A percentile compares a stretch with the other conserved stretches of the same genome.
phyloP scores from a whole-genome alignment of 352 stramenopile species.

The Globisporangium middletonii region DNA sequence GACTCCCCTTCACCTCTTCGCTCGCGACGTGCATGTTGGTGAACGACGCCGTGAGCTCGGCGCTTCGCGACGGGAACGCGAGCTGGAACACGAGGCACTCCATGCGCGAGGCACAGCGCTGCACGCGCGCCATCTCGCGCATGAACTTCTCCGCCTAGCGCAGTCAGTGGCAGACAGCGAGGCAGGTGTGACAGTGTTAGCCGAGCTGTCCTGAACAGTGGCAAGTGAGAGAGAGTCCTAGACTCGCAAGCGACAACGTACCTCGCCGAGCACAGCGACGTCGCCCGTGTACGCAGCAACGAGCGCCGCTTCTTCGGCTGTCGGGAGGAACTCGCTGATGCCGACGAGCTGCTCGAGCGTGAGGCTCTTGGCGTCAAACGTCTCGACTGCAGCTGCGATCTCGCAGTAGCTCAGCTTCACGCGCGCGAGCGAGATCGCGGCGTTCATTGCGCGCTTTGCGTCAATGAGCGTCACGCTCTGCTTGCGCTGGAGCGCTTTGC shows the following conservation, averaged over 20 bases:
- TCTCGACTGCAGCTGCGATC: constrained; percentile 68
- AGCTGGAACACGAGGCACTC: constrained; percentile 83
- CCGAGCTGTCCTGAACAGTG: too few relatives aligned
- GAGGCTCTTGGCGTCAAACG: constrained; percentile 59
- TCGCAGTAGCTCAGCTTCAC: constrained; percentile 92
- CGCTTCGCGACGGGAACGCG: constrained; percentile 58
- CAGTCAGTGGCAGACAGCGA: constrained; percentile 2
- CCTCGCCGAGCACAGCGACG: constrained; percentile 53
- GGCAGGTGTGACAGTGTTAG: not conserved
- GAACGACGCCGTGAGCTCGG: constrained; percentile 81
- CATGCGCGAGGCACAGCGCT: constrained; percentile 55
- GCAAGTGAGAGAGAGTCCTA: too few relatives aligned
- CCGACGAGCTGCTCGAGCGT: constrained; percentile 76
- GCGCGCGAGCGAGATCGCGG: constrained; percentile 93
- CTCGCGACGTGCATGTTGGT: constrained; percentile 86
- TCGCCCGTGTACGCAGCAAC: constrained; percentile 83
- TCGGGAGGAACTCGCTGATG: constrained; percentile 93
- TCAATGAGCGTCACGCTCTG: constrained; percentile 91
- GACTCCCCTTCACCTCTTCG: constrained; percentile 91
- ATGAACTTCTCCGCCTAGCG: constrained; percentile 84
- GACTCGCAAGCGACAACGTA: constrained; percentile 13
- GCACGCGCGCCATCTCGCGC: constrained; percentile 76
- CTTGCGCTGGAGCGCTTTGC: constrained; percentile 57
- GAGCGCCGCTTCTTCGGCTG: constrained; percentile 82
- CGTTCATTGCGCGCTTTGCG: constrained; percentile 96